Percentiles rank a stretch among this genome's conserved stretches.
Conservation (phyloP, 2,329 filamentous ascomycete species). For the Phialophora verrucosa region DNA sequence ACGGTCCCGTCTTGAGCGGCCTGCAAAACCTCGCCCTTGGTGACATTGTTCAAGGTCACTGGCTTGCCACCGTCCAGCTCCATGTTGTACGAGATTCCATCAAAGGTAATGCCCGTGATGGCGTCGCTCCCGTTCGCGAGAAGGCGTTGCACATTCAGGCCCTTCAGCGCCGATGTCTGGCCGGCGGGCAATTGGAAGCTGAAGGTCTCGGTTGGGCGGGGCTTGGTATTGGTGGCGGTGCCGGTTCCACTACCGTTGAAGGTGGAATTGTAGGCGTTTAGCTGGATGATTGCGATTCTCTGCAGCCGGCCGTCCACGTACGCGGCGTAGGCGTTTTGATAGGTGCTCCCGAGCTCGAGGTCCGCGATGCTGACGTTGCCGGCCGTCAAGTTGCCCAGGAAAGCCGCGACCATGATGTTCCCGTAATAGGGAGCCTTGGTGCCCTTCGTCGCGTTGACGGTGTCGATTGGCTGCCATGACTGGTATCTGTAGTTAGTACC, state of each 20-base stretch:
- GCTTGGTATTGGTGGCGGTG: not conserved
- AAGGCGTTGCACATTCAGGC: constrained; percentile 55
- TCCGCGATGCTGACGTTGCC: constrained; percentile 55
- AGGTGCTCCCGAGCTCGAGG: constrained; percentile 47
- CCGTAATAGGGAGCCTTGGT: constrained; percentile 71
- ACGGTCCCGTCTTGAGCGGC: constrained; percentile 46
- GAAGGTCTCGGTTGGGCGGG: constrained; percentile 39
- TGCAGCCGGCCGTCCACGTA: constrained; percentile 55
- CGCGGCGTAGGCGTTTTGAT: constrained; percentile 62
- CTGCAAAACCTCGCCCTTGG: constrained; percentile 54
- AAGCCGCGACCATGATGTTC: constrained; percentile 63
- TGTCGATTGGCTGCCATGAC: constrained; percentile 63
- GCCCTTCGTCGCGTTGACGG: constrained; percentile 50
- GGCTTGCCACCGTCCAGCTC: constrained; percentile 62
- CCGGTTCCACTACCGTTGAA: constrained; percentile 42
- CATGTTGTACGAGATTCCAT: constrained; percentile 67
- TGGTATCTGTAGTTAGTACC: constrained; percentile 68
- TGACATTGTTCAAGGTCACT: constrained; percentile 62
- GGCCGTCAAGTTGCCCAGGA: constrained; percentile 53
- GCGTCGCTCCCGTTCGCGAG: constrained; percentile 69
- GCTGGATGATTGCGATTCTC: constrained; percentile 62
- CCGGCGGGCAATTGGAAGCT: constrained; percentile 39
- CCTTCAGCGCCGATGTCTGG: constrained; percentile 30
- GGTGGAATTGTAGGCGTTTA: constrained; percentile 66
- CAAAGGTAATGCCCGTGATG: constrained; percentile 65